These are phyloP conservation scores for Neoconidiobolus thromboides DNA, from an alignment of 371 early-diverging fungal genomes.

Conservation along the genomic window DNA sequence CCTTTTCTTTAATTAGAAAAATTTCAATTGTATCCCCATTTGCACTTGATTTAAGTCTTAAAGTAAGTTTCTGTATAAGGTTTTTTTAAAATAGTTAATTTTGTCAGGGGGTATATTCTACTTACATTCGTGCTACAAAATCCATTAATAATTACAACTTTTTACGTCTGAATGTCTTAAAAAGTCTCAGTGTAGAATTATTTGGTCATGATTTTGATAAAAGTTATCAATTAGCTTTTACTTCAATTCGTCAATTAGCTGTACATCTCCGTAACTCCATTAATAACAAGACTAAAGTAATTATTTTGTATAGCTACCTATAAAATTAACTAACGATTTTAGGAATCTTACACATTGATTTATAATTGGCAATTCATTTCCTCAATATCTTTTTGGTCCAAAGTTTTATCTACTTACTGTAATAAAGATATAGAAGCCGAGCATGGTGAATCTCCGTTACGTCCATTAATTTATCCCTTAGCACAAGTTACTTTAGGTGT, in stretches of 20 bases:
- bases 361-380: conserved; percentile 93
- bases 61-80: neutral
- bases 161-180: conserved; percentile 69
- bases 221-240: conserved; percentile 80
- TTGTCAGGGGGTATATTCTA: conserved; percentile 49
- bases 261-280: conserved; percentile 71
- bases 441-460: conserved; percentile 33
- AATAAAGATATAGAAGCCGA: conserved; percentile 9
- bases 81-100: neutral
- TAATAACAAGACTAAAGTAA: conserved; percentile 44
- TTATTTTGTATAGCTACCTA: neutral
- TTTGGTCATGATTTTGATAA: conserved; percentile 49
- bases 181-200: conserved; percentile 70
- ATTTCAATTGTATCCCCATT: neutral
- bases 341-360: conserved; percentile 61
- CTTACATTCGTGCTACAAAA: conserved; percentile 51
- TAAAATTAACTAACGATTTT: conserved; percentile 13
- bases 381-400: conserved; percentile 72
- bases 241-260: conserved; percentile 80
- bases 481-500: conserved; percentile 74
- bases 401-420: conserved; percentile 54
- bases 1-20: conserved; percentile 9
- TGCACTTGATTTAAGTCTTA: conserved; percentile 8
- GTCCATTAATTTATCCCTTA: conserved; percentile 73
- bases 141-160: conserved; percentile 58